Evolutionary conservation across 495 filamentous ascomycete genomes (phyloP), one percentile per base, ranked within the genome.

Genomic region (Aspergillus bertholletiae): DNA sequence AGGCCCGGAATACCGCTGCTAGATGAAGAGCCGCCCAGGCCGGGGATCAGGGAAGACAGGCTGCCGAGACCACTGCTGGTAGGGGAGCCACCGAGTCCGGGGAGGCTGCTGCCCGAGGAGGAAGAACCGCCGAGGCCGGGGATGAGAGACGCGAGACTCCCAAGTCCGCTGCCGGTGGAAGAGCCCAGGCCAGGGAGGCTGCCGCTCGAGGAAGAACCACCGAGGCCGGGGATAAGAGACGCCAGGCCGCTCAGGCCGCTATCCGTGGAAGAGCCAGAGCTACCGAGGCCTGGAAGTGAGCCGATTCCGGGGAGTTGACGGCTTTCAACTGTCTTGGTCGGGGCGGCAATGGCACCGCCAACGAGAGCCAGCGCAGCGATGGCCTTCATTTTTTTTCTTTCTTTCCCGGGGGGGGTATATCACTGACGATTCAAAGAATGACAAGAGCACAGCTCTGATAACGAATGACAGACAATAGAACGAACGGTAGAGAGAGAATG

Each of bases 381-480:
- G 23, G 49, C 34, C 49, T 51, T 51, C 49, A 51, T 51, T n/a
- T 37, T n/a, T 28, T 28, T 4, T 4, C 26, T 28, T 28, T 28
- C 8, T 4, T 15, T 23, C 5, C 30, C 3, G 47, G 18, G 15
- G 45, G 24, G 23, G 12, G 41, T 11, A 7, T 28, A 5, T 28
- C 8, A 5, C 26, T 37, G 0, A 12, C 2, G 24, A 34, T 22
- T 7, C 18, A 49, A 49, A 32, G 46, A 49, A 37, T 20, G 46
- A 35, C 27, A 22, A 49, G 46, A 49, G 46, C 28, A 35, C 46
- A 49, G 46, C 46, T 49, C 46, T 49, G 22, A 7, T 9, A 22
- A 34, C 17, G 18, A 32, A 37, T 23, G 46, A 32, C 2, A 15
- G n/a, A 22, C 26, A n/a, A 22, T 21, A 7, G n/a, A 43, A 43